phyloP scores from a whole-genome alignment of 1,284 basidiomycete genomes.

The Puccinia hordei region DNA sequence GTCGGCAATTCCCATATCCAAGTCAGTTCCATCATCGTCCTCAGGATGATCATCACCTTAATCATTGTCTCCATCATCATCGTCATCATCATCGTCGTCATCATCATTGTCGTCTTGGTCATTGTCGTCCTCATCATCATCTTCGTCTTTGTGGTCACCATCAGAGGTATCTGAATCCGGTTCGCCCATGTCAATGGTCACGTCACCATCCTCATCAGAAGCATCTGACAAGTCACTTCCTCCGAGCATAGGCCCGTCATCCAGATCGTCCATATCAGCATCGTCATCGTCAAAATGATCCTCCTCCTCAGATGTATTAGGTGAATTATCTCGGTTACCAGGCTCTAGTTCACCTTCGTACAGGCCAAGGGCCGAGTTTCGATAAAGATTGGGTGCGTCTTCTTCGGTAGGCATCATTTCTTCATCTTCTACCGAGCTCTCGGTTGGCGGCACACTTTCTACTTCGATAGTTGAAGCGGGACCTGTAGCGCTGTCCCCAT shows the following conservation, averaged over 20 bases:
- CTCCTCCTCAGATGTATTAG: slow-evolving; percentile 42
- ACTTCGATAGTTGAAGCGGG: slow-evolving; percentile 60
- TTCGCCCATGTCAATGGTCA: slow-evolving; percentile 62
- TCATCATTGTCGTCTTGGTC: slow-evolving; percentile 59
- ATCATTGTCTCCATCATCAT: slow-evolving; percentile 62
- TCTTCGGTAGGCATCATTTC: slow-evolving; percentile 63
- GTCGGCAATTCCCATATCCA: too few relatives aligned
- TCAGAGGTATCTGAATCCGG: slow-evolving; percentile 57
- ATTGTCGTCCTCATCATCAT: slow-evolving; percentile 58
- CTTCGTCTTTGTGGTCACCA: slow-evolving; percentile 55
- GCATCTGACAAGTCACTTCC: slow-evolving; percentile 50
- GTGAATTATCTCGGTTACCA: slow-evolving; percentile 38
- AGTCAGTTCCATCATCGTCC: too few relatives aligned
- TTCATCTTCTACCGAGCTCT: slow-evolving; percentile 51
- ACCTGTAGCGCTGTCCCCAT: slow-evolving; percentile 57
- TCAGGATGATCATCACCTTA: too few relatives aligned
- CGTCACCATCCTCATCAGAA: slow-evolving; percentile 72
- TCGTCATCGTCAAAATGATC: slow-evolving; percentile 50
- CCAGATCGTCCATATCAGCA: slow-evolving; percentile 48
- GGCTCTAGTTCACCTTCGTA: slow-evolving; percentile 63
- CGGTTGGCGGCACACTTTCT: slow-evolving; percentile 63
- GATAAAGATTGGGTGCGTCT: slow-evolving; percentile 89
- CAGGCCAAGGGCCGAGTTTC: slow-evolving; percentile 96
- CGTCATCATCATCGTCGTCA: slow-evolving; percentile 61
- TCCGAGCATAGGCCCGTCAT: slow-evolving; percentile 36